These are phyloP conservation scores for Nicotiana noctiflora DNA, from an alignment of 257 asterid genomes.

Conservation along the genomic window DNA sequence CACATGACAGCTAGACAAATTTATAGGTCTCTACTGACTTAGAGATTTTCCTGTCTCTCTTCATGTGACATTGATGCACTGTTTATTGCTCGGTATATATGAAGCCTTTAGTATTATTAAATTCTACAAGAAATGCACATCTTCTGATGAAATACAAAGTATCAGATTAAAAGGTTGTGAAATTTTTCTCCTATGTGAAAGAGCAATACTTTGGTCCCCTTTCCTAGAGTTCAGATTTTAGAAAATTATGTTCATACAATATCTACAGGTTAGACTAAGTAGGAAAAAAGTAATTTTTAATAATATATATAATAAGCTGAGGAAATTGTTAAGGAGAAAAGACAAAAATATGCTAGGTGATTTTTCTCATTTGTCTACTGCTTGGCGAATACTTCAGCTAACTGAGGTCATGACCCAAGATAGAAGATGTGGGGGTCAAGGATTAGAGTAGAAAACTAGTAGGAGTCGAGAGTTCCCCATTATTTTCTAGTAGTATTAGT, in stretches of 20 bases:
- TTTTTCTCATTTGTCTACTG: too few relatives aligned
- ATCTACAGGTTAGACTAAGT: not conserved
- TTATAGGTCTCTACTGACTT: not conserved
- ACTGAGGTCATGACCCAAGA: too few relatives aligned
- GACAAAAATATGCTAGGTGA: not conserved
- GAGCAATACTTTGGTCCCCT: not conserved
- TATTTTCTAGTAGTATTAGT: too few relatives aligned
- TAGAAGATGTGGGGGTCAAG: too few relatives aligned
- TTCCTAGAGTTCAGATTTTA: not conserved
- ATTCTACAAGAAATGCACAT: too few relatives aligned
- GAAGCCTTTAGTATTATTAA: not conserved
- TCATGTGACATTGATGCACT: not conserved
- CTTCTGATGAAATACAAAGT: too few relatives aligned
- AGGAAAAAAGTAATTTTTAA: not conserved
- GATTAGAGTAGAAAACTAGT: too few relatives aligned
- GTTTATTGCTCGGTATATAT: not conserved
- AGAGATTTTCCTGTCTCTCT: not conserved
- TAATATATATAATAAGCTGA: too few relatives aligned
- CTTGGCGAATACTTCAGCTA: too few relatives aligned
- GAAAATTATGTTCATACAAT: not conserved
- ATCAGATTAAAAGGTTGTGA: too few relatives aligned
- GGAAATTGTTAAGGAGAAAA: not conserved
- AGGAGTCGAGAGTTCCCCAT: too few relatives aligned
- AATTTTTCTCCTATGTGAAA: not conserved
- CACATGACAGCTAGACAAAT: not conserved